Evolutionary conservation across 1,284 basidiomycete genomes (phyloP).

Genomic region (Neonothopanus nambi): DNA sequence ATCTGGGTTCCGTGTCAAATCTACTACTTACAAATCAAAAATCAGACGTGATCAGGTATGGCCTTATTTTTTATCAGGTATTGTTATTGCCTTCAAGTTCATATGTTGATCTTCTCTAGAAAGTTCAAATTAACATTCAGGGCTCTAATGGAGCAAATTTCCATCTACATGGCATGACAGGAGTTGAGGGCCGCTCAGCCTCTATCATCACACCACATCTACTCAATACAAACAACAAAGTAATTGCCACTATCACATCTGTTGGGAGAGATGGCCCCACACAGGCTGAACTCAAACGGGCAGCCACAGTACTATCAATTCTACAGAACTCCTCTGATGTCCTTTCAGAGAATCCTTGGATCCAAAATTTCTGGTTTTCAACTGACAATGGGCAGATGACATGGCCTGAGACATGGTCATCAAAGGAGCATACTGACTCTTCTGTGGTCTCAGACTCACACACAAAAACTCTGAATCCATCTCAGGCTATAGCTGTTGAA

Average conservation of each 20-base stretch:
- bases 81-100: neutral
- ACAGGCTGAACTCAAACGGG: conserved; percentile 47
- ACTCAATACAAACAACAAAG: conserved; percentile 22
- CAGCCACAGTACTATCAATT: conserved; percentile 42
- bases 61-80: neutral
- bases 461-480: conserved; percentile 45
- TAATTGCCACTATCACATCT: conserved; percentile 33
- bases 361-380: conserved; percentile 54
- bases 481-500: conserved; percentile 53
- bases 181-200: conserved; percentile 19
- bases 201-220: conserved; percentile 20
- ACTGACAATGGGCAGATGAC: conserved; percentile 28
- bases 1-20: neutral
- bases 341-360: conserved; percentile 53
- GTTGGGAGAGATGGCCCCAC: conserved; percentile 55
- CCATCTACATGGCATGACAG: conserved; percentile 12
- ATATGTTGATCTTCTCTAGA: neutral
- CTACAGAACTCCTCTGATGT: conserved; percentile 47
- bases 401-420: conserved; percentile 46
- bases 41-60: neutral
- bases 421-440: conserved; percentile 17
- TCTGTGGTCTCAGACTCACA: conserved; percentile 13
- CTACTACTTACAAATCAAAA: neutral
- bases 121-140: neutral
- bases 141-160: conserved; percentile 10